Conservation (phyloP, 768 basidiomycete species). For the Leucocoprinus sp. region DNA sequence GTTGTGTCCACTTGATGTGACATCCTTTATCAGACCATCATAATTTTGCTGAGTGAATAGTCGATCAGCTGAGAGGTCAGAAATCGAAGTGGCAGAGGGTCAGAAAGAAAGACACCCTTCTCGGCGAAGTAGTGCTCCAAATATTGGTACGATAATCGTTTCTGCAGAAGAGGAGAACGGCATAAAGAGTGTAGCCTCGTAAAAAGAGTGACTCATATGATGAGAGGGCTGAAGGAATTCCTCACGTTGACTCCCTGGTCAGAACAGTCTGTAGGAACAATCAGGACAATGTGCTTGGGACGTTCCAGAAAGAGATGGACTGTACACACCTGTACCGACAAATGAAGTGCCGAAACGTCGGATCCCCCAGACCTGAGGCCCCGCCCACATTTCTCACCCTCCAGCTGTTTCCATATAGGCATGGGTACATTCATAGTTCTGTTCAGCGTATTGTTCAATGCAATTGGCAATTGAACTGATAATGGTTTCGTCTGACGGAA, state of each 20-base stretch:
- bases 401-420: slow-evolving; percentile 94
- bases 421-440: slow-evolving; percentile 28
- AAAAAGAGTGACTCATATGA: slow-evolving; percentile 97
- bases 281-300: slow-evolving; percentile 78
- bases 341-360: neutral
- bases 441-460: slow-evolving; percentile 45
- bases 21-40: no score
- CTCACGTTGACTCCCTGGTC: slow-evolving; percentile 80
- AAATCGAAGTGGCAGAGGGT: slow-evolving; percentile 51
- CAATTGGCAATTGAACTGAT: slow-evolving; percentile 55
- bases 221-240: slow-evolving; percentile 86
- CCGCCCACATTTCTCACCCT: slow-evolving; percentile 43
- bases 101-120: slow-evolving; percentile 46
- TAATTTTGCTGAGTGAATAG: no score
- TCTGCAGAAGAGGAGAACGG: no score
- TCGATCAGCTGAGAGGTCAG: no score
- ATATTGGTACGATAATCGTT: no score
- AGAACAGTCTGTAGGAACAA: slow-evolving; percentile 84
- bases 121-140: slow-evolving; percentile 73
- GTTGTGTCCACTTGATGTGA: no score
- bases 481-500: slow-evolving; percentile 62
- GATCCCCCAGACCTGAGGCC: slow-evolving; percentile 11
- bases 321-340: slow-evolving; percentile 67
- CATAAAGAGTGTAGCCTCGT: no score
- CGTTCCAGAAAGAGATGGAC: slow-evolving; percentile 74